Evolutionary conservation across 331 rosid genomes (phyloP).

Genomic region (Prunus yedoensis): DNA sequence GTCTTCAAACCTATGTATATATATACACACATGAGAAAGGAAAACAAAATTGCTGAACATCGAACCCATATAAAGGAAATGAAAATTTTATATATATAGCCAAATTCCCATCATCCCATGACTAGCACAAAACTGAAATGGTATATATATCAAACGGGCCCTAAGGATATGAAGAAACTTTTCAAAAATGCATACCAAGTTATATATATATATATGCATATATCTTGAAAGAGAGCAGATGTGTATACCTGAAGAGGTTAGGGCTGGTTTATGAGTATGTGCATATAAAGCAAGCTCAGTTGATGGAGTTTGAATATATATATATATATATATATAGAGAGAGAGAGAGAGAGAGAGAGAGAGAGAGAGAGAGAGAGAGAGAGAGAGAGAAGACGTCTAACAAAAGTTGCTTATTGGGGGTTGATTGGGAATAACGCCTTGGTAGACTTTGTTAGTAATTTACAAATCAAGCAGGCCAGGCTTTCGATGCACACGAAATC

Average conservation of each 20-base stretch:
- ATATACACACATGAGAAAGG: not conserved
- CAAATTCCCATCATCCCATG: too few relatives aligned
- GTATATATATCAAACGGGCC: too few relatives aligned
- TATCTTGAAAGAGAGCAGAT: too few relatives aligned
- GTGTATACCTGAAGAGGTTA: too few relatives aligned
- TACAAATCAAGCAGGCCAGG: conserved; percentile 12
- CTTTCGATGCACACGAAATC: conserved; percentile 31
- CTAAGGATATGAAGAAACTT: too few relatives aligned
- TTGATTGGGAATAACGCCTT: conserved; percentile 26
- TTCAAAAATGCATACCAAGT: too few relatives aligned
- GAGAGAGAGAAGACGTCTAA: not conserved
- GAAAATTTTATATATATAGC: too few relatives aligned
- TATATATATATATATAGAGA: not conserved
- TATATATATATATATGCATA: too few relatives aligned
- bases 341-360: not conserved
- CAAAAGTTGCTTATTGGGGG: not conserved
- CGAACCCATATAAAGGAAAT: too few relatives aligned
- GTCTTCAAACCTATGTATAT: not conserved
- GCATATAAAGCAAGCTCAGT: not conserved
- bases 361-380: not conserved
- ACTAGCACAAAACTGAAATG: too few relatives aligned
- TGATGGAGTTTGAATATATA: not conserved
- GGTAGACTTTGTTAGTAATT: not conserved
- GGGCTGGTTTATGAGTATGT: not conserved
- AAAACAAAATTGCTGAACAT: too few relatives aligned